Conservation (phyloP, 129 eudicot species). For the Scalesia atractyloides region DNA sequence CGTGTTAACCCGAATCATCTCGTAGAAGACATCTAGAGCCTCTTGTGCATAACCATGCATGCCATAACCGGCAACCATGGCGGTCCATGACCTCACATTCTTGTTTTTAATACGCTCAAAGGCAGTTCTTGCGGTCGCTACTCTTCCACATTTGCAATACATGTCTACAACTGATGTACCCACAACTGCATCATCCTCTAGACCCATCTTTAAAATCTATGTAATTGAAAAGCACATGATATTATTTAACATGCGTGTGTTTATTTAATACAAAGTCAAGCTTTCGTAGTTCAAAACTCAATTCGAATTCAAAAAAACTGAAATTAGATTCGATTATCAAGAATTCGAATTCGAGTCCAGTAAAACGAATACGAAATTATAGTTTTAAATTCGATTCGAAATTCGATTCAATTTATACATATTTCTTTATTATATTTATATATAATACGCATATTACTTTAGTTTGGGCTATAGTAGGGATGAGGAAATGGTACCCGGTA, state of each 20-base stretch:
- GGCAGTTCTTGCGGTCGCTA: conserved; percentile 41
- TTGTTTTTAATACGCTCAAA: conserved; percentile 42
- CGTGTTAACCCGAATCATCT: conserved; percentile 40
- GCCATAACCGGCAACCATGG: conserved; percentile 59
- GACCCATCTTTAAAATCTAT: conserved; percentile 51
- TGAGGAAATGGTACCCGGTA: too few species aligned
- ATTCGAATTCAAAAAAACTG: too few species aligned
- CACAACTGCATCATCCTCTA: conserved; percentile 47
- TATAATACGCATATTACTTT: too few species aligned
- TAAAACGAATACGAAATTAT: too few species aligned
- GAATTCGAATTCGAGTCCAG: too few species aligned
- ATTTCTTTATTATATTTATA: too few species aligned
- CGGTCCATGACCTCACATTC: conserved; percentile 58
- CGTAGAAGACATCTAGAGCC: conserved; percentile 48
- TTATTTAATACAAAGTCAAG: background rate
- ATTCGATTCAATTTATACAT: too few species aligned
- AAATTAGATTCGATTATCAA: too few species aligned
- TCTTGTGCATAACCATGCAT: conserved; percentile 61
- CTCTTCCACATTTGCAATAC: conserved; percentile 63
- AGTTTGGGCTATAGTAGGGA: too few species aligned
- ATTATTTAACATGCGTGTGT: conserved; percentile 7
- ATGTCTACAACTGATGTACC: conserved; percentile 61
- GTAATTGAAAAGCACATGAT: background rate
- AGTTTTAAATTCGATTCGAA: too few species aligned
- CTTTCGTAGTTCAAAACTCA: too few species aligned